Percentiles rank a stretch among this genome's conserved stretches.
phyloP scores from a whole-genome alignment of 108 stramenopile species.

The Cyclotella distinguenda region DNA sequence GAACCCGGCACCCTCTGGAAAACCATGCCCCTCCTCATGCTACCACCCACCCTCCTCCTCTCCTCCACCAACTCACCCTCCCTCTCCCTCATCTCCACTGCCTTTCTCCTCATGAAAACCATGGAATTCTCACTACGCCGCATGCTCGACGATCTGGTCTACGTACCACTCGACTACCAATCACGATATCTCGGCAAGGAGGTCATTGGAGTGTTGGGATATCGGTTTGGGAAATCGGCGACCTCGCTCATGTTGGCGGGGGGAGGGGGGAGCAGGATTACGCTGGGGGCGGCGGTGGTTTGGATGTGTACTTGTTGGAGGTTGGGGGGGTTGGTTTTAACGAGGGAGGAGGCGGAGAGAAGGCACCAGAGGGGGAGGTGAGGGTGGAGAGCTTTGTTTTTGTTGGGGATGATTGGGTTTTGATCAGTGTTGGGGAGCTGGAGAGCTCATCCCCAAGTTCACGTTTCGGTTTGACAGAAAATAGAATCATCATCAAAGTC shows the following conservation, averaged over 20 bases:
- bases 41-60: constrained; percentile 24
- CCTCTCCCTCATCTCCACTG: constrained; percentile 61
- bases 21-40: constrained; percentile 55
- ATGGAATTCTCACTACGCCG: constrained; percentile 81
- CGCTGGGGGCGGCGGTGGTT: constrained; percentile 48
- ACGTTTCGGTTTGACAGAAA: too few relatives aligned
- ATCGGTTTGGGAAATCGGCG: constrained; percentile 57
- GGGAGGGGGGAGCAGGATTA: constrained; percentile 65
- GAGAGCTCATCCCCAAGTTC: too few relatives aligned
- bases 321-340: constrained; percentile 73
- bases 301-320: constrained; percentile 73
- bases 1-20: constrained; percentile 71
- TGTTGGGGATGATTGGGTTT: too few relatives aligned
- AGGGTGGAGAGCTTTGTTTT: not conserved
- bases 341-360: constrained; percentile 69
- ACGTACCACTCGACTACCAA: constrained; percentile 84
- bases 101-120: constrained; percentile 78
- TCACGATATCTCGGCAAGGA: constrained; percentile 76
- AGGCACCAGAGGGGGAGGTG: constrained; percentile 46
- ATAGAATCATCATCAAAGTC: too few relatives aligned
- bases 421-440: too few relatives aligned
- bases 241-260: constrained; percentile 40
- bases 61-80: constrained; percentile 45
- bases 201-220: constrained; percentile 57
- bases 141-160: constrained; percentile 87